Evolutionary conservation across 345 rosid genomes (phyloP), one percentile per base, ranked within the genome.

Genomic region (Brassica cretica): DNA sequence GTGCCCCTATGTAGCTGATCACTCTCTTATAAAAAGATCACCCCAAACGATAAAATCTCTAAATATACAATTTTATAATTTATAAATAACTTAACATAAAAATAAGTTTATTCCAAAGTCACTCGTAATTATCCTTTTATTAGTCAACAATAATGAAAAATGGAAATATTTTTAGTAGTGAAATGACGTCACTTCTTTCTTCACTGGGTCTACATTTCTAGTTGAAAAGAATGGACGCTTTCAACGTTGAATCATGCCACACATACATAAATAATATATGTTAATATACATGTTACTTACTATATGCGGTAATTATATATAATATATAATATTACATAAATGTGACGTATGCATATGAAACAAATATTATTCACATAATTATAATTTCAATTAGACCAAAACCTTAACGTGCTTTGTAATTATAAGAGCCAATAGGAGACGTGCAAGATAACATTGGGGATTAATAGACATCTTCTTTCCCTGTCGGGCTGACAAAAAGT

Each of bases 381-480:
- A 41, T 29, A 56, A 37, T 77, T 64, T 65, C 6, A 37, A 35
- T 70, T 55, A 56, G 62, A 71, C 68, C 67, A 78, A 78, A 76
- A 72, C 70, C 76, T 71, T 59, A 72, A 78, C 60, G 2, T 71
- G 33, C 71, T 53, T 77, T 63, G 41, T 27, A 27, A 27, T 27
- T 27, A 27, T 70, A 37, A 66, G 62, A 72, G 53, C 73, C 73
- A 72, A 66, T 71, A 44, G 76, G n/a, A 59, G 68, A 66, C 66
- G 66, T 77, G 76, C 12, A 71, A 55, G 68, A 64, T 51, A 49
- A 21, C 18, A 32, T 27, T 30, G 59, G 49, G 4, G 15, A 53
- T 53, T 35, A 46, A 32, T 76, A 33, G 10, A 39, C 29, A 56
- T 64, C 64, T 64, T 19, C 70, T 71, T 51, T 37, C 24, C 16